A percentile compares a stretch with the other conserved stretches of the same genome.
Conservation (phyloP, 2,329 filamentous ascomycete genomes). For the Penicillium griseofulvum region DNA sequence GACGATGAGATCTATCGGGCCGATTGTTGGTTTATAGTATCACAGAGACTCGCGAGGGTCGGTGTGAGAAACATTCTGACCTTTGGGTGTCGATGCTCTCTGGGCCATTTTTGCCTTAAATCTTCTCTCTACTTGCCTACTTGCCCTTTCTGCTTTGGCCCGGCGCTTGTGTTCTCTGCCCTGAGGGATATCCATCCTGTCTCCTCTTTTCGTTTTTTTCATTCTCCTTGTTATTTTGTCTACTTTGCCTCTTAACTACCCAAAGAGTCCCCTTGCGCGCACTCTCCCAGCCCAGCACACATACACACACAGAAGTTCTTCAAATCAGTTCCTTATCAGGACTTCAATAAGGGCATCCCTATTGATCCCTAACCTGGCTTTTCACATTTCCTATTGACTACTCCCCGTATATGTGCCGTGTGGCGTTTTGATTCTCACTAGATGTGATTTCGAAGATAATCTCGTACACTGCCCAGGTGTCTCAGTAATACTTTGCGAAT, state of each 20-base stretch:
- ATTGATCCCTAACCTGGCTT: constrained; percentile 22
- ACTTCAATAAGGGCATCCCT: constrained; percentile 25
- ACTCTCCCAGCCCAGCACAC: constrained; percentile 25
- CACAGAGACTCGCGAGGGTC: constrained; percentile 11
- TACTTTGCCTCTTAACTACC: constrained; percentile 28
- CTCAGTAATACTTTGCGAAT: not conserved
- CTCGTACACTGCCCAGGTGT: constrained; percentile 7
- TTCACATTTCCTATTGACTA: constrained; percentile 8
- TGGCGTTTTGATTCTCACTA: constrained; percentile 22
- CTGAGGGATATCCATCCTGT: constrained; percentile 6
- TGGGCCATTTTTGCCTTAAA: constrained; percentile 6
- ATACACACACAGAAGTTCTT: constrained; percentile 28
- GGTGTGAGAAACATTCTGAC: constrained; percentile 5
- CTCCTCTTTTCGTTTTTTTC: constrained; percentile 21
- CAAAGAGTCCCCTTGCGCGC: constrained; percentile 29
- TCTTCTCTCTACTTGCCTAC: constrained; percentile 5
- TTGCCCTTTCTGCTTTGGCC: constrained; percentile 10
- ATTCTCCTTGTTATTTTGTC: constrained; percentile 31
- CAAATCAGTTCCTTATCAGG: constrained; percentile 29
- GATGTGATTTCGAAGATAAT: constrained; percentile 20
- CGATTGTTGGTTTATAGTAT: constrained; percentile 4
- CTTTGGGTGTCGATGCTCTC: constrained; percentile 2
- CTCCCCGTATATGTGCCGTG: constrained; percentile 20
- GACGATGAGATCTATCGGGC: constrained; percentile 8
- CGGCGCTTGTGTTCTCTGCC: constrained; percentile 11